These are phyloP conservation scores for Solanum stenotomum DNA, from an alignment of 257 asterid genomes.

Conservation along the genomic window DNA sequence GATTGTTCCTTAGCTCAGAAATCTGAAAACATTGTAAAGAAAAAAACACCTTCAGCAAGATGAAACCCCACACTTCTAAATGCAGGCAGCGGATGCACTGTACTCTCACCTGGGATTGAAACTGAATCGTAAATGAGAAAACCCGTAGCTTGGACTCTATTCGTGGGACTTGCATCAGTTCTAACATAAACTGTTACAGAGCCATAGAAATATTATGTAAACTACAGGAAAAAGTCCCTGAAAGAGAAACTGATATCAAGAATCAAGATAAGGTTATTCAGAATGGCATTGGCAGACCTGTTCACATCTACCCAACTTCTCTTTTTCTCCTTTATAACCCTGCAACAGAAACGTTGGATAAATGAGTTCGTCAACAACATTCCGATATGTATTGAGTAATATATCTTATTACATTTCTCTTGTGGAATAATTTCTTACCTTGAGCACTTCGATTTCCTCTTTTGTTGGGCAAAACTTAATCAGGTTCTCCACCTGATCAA, in stretches of 20 bases:
- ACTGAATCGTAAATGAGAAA: slow-evolving; percentile 63
- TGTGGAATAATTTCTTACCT: slow-evolving; percentile 23
- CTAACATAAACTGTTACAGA: slow-evolving; percentile 64
- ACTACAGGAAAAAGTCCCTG: background rate
- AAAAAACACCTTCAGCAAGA: background rate
- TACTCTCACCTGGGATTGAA: slow-evolving; percentile 49
- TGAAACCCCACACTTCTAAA: background rate
- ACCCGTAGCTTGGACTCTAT: slow-evolving; percentile 72
- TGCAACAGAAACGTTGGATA: slow-evolving; percentile 16
- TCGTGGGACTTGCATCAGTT: slow-evolving; percentile 80
- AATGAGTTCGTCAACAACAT: background rate
- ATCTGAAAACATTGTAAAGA: slow-evolving; percentile 26
- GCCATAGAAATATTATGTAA: background rate
- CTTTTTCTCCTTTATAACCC: slow-evolving; percentile 70
- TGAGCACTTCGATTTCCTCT: slow-evolving; percentile 75
- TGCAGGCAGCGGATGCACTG: background rate
- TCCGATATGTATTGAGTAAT: background rate
- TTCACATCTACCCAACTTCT: slow-evolving; percentile 82
- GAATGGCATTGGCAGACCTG: slow-evolving; percentile 30
- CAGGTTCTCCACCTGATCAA: slow-evolving; percentile 83
- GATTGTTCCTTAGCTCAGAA: slow-evolving; percentile 45
- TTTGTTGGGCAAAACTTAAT: slow-evolving; percentile 87
- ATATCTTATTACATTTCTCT: background rate
- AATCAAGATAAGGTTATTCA: background rate
- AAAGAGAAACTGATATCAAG: background rate